Evolutionary conservation across 1,284 basidiomycete genomes (phyloP), one percentile per base, ranked within the genome.

Genomic region (Sporisorium iseilematis-ciliati): DNA sequence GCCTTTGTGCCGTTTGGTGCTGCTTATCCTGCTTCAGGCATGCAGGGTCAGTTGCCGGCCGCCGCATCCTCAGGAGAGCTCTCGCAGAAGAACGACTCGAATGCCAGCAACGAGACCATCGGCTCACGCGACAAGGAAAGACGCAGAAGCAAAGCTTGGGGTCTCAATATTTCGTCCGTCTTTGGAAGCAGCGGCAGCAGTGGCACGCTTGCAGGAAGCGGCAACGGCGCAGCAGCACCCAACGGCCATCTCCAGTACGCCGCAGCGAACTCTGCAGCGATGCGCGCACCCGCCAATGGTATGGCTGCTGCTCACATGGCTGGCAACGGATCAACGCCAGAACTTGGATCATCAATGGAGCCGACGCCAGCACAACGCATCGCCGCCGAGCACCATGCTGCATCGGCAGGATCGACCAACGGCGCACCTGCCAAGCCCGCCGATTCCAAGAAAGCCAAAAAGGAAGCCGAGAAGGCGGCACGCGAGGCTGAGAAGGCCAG

Each of bases 401-500:
- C 35, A 21, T 49, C 26, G 25, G 46, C 60, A 10, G 53, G 61
- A 64, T 83, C 56, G 23, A 16, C 55, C 87, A 23, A 88, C 88
- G 33, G 88, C 74, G 54, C 63, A 82, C 16, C 84, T 85, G 43
- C 40, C 41, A 57, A 78, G 31, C 86, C 87, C 57, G 87, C 87
- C 66, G 93, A 96, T 83, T 88, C 91, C 65, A 95, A 95, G 88
- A 91, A 92, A 86, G 89, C 90, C 71, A 94, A 94, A 88, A 95
- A 95, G 88, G 93, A 95, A 86, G 93, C 92, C 1, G 92, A 95
- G 85, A 89, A 91, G 55, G 87, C 92, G 56, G 91, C 92, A 40
- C 90, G 90, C 64, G 94, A 97, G 85, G 92, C 75, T 16, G 94
- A 96, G 87, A 91, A 92, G 84, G 92, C 93, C 70, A 91, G 92